These are phyloP conservation scores for Fusarium transvaalense DNA, from an alignment of 2,329 filamentous ascomycete genomes.

Conservation along the genomic window DNA sequence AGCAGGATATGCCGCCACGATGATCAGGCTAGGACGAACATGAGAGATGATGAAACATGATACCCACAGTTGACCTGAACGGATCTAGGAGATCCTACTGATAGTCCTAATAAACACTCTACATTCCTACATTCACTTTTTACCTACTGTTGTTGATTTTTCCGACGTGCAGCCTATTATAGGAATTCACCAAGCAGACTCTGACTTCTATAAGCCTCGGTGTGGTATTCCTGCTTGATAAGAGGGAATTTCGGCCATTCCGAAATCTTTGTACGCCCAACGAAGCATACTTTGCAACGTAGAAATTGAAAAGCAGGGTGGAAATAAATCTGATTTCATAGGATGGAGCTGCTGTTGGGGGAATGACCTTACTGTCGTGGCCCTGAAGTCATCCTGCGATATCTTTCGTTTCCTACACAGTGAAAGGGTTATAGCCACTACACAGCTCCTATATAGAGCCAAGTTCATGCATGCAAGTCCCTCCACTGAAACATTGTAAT, in stretches of 20 bases:
- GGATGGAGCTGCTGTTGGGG: background rate
- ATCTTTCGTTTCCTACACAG: too few relatives aligned
- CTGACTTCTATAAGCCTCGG: background rate
- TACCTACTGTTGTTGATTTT: background rate
- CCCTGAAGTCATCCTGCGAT: background rate
- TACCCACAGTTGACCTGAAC: slow-evolving; percentile 35
- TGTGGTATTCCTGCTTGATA: too few relatives aligned
- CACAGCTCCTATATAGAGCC: too few relatives aligned
- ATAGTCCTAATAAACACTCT: slow-evolving; percentile 30
- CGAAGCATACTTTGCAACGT: background rate
- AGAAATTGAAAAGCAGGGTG: background rate
- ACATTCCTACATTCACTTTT: background rate
- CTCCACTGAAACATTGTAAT: too few relatives aligned
- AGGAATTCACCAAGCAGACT: too few relatives aligned
- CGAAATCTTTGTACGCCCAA: background rate
- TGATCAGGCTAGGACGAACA: slow-evolving; percentile 3
- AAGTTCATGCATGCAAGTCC: background rate
- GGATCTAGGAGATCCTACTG: slow-evolving; percentile 14
- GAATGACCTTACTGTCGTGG: background rate
- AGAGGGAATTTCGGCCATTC: background rate
- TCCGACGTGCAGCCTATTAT: background rate
- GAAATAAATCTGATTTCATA: background rate
- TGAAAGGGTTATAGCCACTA: too few relatives aligned
- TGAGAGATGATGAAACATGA: slow-evolving; percentile 36
- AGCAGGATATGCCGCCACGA: background rate